phyloP scores from a whole-genome alignment of 1,284 basidiomycete species.

The Marasmius fiardii region DNA sequence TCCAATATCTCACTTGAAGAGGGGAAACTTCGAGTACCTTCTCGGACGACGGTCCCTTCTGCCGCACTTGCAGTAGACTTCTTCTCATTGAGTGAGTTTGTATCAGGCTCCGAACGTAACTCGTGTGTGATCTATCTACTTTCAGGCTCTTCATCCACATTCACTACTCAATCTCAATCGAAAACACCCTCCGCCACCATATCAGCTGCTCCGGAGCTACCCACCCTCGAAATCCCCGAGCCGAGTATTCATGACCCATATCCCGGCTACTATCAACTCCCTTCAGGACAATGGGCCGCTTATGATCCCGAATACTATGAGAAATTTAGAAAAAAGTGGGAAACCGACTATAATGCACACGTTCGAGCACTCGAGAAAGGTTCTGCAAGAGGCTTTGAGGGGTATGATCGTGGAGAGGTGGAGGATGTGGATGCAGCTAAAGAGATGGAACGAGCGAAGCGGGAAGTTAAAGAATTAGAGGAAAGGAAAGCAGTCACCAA shows the following conservation, averaged over 20 bases:
- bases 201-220: constrained; percentile 66
- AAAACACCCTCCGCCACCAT: constrained; percentile 27
- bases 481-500: constrained; percentile 69
- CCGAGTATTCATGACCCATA: constrained; percentile 77
- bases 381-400: constrained; percentile 62
- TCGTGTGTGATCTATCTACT: neutral
- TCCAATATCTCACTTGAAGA: constrained; percentile 62
- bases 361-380: constrained; percentile 71
- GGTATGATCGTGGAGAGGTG: constrained; percentile 46
- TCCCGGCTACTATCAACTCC: constrained; percentile 86
- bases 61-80: constrained; percentile 55
- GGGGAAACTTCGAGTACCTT: constrained; percentile 25
- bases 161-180: constrained; percentile 56
- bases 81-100: constrained; percentile 52
- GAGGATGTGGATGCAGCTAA: constrained; percentile 64
- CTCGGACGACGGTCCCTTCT: constrained; percentile 9
- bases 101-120: neutral
- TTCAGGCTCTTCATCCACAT: constrained; percentile 29
- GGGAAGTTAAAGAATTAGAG: constrained; percentile 67
- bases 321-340: constrained; percentile 69
- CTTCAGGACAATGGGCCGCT: constrained; percentile 76
- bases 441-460: constrained; percentile 73
- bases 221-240: constrained; percentile 72
- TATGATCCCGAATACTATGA: constrained; percentile 78
- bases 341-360: constrained; percentile 63